A percentile compares a stretch with the other conserved stretches of the same genome.
Conservation (phyloP, 2,329 filamentous ascomycete genomes). For the Rhynchosporium secalis region DNA sequence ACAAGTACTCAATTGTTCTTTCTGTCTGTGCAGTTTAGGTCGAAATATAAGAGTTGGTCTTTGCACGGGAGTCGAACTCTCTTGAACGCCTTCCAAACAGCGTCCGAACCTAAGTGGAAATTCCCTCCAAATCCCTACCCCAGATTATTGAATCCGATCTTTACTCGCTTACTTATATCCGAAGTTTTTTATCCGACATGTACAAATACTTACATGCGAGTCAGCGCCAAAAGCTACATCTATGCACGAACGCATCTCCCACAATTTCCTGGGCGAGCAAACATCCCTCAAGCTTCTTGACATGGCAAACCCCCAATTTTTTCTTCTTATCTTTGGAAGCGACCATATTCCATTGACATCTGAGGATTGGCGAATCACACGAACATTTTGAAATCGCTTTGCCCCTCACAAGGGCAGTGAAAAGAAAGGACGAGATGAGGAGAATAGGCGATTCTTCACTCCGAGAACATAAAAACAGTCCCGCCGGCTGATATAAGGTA, state of each 20-base stretch:
- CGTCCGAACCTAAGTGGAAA: slow-evolving; percentile 12
- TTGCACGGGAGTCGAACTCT: not conserved
- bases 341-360: too few species aligned
- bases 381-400: too few species aligned
- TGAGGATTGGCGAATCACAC: too few species aligned
- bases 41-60: not conserved
- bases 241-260: not conserved
- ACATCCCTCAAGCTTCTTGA: too few species aligned
- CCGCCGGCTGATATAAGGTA: slow-evolving; percentile 12
- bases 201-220: not conserved
- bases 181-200: not conserved
- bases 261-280: not conserved
- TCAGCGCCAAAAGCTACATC: not conserved
- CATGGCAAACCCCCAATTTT: too few species aligned
- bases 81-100: not conserved
- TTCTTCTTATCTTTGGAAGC: too few species aligned
- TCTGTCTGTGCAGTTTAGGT: too few species aligned
- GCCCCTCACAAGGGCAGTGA: too few species aligned
- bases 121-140: slow-evolving; percentile 18
- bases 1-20: not conserved
- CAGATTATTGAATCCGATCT: slow-evolving; percentile 1
- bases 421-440: not conserved
- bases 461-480: slow-evolving; percentile 9
- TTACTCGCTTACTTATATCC: slow-evolving; percentile 1
- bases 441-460: slow-evolving; percentile 3